Conservation (phyloP, 768 basidiomycete species). For the Tremella fuciformis region DNA sequence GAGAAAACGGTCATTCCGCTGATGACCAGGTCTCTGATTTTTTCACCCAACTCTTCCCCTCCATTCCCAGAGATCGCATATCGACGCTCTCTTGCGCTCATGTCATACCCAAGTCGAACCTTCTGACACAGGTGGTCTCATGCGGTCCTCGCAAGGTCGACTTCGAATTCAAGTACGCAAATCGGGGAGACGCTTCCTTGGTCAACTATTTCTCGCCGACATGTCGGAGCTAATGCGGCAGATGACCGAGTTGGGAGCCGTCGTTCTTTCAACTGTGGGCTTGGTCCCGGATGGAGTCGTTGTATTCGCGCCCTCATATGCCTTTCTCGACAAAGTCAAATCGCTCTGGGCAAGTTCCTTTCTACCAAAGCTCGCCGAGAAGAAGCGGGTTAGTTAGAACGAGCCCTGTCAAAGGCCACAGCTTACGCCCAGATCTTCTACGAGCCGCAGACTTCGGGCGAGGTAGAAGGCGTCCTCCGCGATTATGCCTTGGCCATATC, state of each 20-base stretch:
- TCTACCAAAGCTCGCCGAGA: constrained; percentile 62
- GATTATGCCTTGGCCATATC: constrained; percentile 64
- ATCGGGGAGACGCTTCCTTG: constrained; percentile 63
- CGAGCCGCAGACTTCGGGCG: constrained; percentile 70
- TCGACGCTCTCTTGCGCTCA: constrained; percentile 86
- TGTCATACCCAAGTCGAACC: constrained; percentile 75
- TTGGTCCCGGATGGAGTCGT: constrained; percentile 84
- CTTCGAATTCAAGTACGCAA: constrained; percentile 77
- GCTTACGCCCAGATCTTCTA: constrained; percentile 67
- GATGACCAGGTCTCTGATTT: constrained; percentile 76
- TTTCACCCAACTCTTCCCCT: constrained; percentile 71
- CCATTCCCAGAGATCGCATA: constrained; percentile 63
- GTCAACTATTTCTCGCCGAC: constrained; percentile 54
- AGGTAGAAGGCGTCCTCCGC: constrained; percentile 71
- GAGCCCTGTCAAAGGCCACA: background rate
- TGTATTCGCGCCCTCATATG: constrained; percentile 91
- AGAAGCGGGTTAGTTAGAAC: constrained; percentile 65
- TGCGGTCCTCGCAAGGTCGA: constrained; percentile 71
- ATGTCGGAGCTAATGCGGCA: constrained; percentile 47
- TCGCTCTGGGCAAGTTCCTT: constrained; percentile 66
- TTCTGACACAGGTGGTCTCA: constrained; percentile 70
- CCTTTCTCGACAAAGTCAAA: constrained; percentile 68
- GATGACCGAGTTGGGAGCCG: constrained; percentile 78
- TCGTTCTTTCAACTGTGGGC: constrained; percentile 72
- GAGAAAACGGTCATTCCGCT: background rate